phyloP scores from a whole-genome alignment of 345 rosid species.

The Brassica cretica region DNA sequence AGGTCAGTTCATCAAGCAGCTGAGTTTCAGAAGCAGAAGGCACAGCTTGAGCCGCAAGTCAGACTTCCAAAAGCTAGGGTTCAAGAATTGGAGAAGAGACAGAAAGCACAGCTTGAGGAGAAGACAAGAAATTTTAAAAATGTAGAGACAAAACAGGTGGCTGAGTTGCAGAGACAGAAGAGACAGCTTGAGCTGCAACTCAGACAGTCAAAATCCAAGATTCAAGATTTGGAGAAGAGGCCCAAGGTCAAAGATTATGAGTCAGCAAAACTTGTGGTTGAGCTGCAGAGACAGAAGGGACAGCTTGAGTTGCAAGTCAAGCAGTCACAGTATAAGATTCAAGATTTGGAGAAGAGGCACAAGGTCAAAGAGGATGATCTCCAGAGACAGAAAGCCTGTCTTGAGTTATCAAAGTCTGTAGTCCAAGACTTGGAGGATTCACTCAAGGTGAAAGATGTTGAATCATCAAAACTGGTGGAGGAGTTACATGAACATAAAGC shows the following conservation, averaged over 20 bases:
- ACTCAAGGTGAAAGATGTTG: background rate
- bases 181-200: background rate
- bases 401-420: background rate
- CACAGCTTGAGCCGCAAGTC: background rate
- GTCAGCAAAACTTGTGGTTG: background rate
- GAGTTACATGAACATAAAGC: background rate
- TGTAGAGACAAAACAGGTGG: no score
- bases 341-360: background rate
- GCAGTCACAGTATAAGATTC: background rate
- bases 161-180: background rate
- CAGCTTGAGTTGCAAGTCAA: background rate
- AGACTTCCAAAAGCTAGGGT: background rate
- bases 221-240: slow-evolving; percentile 1
- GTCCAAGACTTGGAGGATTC: background rate
- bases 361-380: background rate
- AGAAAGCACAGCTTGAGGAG: no score
- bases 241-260: background rate
- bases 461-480: background rate
- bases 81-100: background rate
- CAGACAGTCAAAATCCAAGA: background rate
- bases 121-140: no score
- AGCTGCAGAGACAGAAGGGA: background rate
- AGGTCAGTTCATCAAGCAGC: background rate
- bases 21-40: slow-evolving; percentile 11
- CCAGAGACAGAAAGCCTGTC: background rate